phyloP scores from a whole-genome alignment of 2,329 filamentous ascomycete species.

The Hypoxylon rubiginosum region DNA sequence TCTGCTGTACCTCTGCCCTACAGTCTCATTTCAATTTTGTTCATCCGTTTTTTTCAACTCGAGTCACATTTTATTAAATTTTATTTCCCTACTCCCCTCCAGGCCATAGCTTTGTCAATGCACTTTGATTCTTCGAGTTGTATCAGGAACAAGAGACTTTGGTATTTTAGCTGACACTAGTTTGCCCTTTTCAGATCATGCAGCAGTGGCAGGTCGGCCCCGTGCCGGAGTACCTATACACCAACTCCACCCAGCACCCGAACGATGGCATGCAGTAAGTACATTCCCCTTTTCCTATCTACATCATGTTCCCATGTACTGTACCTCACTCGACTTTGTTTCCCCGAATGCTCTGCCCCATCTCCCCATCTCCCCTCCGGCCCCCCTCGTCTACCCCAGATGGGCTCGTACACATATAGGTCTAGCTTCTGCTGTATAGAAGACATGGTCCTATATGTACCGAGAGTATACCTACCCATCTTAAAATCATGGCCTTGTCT shows the following conservation, averaged over 20 bases:
- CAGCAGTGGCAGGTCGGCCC: slow-evolving; percentile 73
- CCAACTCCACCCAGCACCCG: slow-evolving; percentile 65
- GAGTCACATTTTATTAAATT: slow-evolving; percentile 31
- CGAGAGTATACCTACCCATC: slow-evolving; percentile 43
- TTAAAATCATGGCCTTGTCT: slow-evolving; percentile 42
- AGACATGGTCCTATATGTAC: slow-evolving; percentile 44
- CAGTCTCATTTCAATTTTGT: slow-evolving; percentile 24
- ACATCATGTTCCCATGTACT: slow-evolving; percentile 46
- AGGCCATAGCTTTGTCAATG: slow-evolving; percentile 32
- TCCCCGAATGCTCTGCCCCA: slow-evolving; percentile 25
- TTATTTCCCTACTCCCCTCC: slow-evolving; percentile 15
- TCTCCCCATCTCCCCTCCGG: slow-evolving; percentile 23
- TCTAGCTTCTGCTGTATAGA: slow-evolving; percentile 33
- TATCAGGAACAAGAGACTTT: slow-evolving; percentile 34
- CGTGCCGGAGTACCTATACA: slow-evolving; percentile 71
- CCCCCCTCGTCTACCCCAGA: slow-evolving; percentile 40
- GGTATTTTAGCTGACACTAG: slow-evolving; percentile 49
- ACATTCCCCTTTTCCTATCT: slow-evolving; percentile 53
- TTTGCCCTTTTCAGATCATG: slow-evolving; percentile 63
- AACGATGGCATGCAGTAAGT: slow-evolving; percentile 71
- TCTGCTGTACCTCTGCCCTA: slow-evolving; percentile 33
- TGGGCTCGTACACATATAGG: slow-evolving; percentile 43
- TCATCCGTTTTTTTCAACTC: slow-evolving; percentile 26
- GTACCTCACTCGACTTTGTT: slow-evolving; percentile 37
- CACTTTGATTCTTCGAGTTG: slow-evolving; percentile 30